A percentile compares a stretch with the other conserved stretches of the same genome.
Evolutionary conservation across 768 basidiomycete genomes (phyloP).

Genomic region (Pleurotus ostreatus): DNA sequence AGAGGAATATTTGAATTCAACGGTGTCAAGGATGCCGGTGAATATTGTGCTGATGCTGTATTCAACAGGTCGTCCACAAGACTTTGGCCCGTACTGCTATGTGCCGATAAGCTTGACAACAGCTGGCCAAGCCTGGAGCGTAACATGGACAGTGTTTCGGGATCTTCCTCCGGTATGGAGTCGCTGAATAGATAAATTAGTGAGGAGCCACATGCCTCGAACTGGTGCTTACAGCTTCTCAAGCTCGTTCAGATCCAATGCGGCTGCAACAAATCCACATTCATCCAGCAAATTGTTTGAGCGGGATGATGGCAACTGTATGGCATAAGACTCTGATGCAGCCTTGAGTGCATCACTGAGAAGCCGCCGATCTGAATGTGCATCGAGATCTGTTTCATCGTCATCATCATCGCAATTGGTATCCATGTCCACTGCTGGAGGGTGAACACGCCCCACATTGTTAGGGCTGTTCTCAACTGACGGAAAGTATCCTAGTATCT

Average conservation of each 20-base stretch:
- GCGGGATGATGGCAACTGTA: background rate
- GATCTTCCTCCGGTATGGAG: background rate
- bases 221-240: background rate
- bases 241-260: background rate
- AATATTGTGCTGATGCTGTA: background rate
- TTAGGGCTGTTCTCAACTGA: background rate
- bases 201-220: background rate
- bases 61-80: background rate
- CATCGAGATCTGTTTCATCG: slow-evolving; percentile 1
- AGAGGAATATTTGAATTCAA: background rate
- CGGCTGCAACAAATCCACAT: background rate
- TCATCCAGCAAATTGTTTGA: background rate
- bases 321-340: background rate
- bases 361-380: background rate
- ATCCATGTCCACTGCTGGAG: background rate
- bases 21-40: background rate
- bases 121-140: background rate
- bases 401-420: slow-evolving; percentile 3
- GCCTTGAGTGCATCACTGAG: background rate
- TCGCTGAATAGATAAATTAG: background rate
- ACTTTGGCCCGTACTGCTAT: background rate
- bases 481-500: slow-evolving; percentile 16
- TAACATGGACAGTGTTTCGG: background rate
- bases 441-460: background rate
- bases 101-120: background rate